Evolutionary conservation across 345 rosid species (phyloP).

Genomic region (Carallia pectinifolia): DNA sequence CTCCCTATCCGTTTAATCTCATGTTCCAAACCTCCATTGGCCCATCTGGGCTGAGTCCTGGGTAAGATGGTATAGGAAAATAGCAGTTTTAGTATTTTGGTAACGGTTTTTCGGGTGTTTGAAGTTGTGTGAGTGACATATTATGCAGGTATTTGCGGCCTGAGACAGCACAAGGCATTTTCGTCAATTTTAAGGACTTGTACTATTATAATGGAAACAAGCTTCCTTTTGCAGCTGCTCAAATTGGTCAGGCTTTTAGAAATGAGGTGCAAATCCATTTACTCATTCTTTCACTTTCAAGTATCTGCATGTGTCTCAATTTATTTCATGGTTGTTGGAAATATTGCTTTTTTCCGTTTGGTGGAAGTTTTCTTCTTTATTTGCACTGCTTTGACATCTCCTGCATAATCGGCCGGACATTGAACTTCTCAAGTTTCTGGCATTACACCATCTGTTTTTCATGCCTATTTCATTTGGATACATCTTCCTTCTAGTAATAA

Average conservation of each 20-base stretch:
- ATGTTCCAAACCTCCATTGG: conserved; percentile 98
- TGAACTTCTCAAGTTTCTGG: no score
- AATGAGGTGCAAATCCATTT: conserved; percentile 60
- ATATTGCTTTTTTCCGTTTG: not conserved
- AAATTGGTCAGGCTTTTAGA: conserved; percentile 87
- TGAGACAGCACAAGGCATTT: conserved; percentile 89
- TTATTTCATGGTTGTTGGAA: not conserved
- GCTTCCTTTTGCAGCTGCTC: conserved; percentile 87
- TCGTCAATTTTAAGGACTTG: conserved; percentile 73
- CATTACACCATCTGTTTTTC: no score
- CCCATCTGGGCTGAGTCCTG: conserved; percentile 80
- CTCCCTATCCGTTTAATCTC: conserved; percentile 85
- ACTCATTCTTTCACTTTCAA: not conserved
- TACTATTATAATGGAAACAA: conserved; percentile 80
- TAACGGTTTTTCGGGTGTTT: conserved; percentile 51
- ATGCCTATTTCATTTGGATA: no score
- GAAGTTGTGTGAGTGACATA: not conserved
- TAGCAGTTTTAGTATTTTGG: not conserved
- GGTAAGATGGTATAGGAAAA: conserved; percentile 41
- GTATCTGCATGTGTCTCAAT: not conserved
- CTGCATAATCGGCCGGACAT: no score
- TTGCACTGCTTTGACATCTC: not conserved
- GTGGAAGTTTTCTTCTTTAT: not conserved
- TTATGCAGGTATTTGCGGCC: conserved; percentile 78
- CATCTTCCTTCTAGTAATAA: no score